phyloP scores from a whole-genome alignment of 345 rosid genomes.

The Eucalyptus decipiens region DNA sequence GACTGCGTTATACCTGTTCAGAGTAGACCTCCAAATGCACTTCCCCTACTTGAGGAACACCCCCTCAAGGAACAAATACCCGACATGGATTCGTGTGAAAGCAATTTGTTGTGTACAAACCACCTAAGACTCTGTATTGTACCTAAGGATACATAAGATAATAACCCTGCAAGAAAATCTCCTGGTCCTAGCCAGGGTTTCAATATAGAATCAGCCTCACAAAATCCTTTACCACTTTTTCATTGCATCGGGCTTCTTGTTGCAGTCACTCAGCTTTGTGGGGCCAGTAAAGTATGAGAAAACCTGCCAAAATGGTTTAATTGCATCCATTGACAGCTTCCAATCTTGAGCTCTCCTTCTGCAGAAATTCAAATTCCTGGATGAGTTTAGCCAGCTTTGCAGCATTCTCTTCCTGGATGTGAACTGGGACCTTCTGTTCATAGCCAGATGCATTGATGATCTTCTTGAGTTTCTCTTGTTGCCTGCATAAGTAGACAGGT shows the following conservation, averaged over 20 bases:
- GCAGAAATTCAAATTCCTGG: constrained; percentile 57
- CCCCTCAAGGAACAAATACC: neutral
- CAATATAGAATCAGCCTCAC: neutral
- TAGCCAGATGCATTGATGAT: constrained; percentile 47
- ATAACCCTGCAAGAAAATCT: neutral
- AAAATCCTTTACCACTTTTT: neutral
- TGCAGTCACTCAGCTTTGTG: neutral
- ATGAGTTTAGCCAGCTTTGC: constrained; percentile 50
- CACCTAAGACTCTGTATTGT: neutral
- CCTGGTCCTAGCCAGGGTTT: neutral
- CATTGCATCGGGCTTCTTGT: neutral
- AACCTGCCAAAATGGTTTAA: neutral
- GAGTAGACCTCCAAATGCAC: neutral
- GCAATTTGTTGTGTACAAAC: neutral
- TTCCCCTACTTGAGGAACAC: neutral
- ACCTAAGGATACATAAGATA: neutral
- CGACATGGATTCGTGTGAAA: neutral
- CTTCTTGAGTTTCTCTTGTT: constrained; percentile 68
- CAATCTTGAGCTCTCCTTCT: constrained; percentile 38
- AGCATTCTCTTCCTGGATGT: constrained; percentile 45
- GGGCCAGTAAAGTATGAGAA: neutral
- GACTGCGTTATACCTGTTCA: neutral
- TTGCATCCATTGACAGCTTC: constrained; percentile 10
- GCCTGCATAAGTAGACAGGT: constrained; percentile 28
- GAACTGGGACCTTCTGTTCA: constrained; percentile 61